Evolutionary conservation across 345 rosid species (phyloP).

Genomic region (Syzygium aromaticum): DNA sequence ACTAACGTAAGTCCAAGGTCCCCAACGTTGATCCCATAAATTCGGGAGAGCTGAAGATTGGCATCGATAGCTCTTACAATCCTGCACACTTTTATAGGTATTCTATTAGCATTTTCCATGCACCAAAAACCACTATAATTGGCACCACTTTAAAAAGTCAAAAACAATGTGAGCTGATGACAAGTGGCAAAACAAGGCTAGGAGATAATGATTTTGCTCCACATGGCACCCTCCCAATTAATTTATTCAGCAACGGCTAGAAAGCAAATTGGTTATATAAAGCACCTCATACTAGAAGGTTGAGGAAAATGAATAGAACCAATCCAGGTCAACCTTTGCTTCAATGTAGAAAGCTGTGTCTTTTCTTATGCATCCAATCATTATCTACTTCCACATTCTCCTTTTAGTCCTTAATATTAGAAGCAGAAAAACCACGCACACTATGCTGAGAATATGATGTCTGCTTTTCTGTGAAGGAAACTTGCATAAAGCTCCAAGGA

Average conservation of each 20-base stretch:
- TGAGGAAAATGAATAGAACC: background rate
- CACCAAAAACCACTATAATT: background rate
- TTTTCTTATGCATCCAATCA: background rate
- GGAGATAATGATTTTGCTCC: background rate
- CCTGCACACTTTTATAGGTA: constrained; percentile 21
- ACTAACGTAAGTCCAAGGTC: constrained; percentile 41
- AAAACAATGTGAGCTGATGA: background rate
- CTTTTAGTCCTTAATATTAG: background rate
- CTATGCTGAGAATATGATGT: background rate
- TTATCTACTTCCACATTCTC: background rate
- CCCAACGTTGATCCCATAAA: constrained; percentile 17
- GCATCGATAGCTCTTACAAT: constrained; percentile 38
- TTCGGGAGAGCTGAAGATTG: constrained; percentile 34
- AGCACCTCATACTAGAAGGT: background rate
- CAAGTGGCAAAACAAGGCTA: background rate
- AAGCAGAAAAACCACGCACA: background rate
- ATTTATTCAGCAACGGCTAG: background rate
- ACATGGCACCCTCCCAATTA: background rate
- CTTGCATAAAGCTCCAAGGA: background rate
- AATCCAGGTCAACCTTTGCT: background rate
- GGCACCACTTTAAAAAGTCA: background rate
- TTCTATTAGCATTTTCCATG: background rate
- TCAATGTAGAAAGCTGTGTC: background rate
- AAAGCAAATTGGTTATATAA: background rate
- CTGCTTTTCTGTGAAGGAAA: background rate